phyloP scores from a whole-genome alignment of 306 rosid genomes.

The Lathyrus sativus region DNA sequence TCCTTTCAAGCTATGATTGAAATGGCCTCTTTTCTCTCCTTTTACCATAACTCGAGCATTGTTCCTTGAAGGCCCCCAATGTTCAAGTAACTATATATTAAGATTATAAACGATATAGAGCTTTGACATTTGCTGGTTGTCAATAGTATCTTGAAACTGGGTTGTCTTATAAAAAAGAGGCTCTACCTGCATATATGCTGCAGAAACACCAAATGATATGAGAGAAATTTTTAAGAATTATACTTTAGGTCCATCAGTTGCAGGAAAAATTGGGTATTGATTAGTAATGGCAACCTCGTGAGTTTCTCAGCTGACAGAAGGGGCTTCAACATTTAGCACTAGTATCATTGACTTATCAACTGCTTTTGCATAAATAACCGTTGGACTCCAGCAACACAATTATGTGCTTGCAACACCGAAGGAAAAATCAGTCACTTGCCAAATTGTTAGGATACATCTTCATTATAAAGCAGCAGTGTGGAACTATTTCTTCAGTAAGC shows the following conservation, averaged over 20 bases:
- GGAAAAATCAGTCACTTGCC: neutral
- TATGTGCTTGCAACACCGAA: conserved; percentile 2
- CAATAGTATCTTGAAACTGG: no score
- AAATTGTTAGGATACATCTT: neutral
- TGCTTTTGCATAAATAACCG: no score
- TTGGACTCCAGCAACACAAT: neutral
- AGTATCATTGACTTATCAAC: no score
- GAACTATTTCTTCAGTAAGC: conserved; percentile 1
- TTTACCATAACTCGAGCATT: no score
- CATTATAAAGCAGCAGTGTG: neutral
- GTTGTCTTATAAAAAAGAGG: neutral
- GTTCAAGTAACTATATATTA: no score
- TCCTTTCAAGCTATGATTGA: no score
- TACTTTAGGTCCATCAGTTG: neutral
- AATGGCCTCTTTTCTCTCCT: no score
- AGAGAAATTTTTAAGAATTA: neutral
- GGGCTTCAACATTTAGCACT: neutral
- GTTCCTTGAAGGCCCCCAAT: no score
- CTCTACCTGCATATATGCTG: neutral
- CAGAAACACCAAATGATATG: neutral
- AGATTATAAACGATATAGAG: no score
- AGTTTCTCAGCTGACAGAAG: neutral
- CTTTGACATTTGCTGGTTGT: no score
- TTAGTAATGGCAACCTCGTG: neutral
- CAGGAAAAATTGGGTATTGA: neutral